phyloP scores from a whole-genome alignment of 2,329 filamentous ascomycete genomes.

The Polychaeton citri region DNA sequence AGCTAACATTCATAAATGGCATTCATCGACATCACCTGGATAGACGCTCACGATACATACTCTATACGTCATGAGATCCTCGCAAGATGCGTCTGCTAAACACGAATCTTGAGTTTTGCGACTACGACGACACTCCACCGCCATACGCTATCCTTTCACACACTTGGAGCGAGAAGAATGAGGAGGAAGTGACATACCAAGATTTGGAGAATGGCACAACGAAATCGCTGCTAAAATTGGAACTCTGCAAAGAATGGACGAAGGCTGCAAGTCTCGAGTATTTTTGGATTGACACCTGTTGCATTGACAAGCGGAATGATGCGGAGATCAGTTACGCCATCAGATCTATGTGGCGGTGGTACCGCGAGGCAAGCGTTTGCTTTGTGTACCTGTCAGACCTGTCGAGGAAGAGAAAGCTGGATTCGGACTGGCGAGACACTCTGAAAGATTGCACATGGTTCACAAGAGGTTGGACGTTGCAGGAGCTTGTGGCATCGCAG shows the following conservation, averaged over 20 bases:
- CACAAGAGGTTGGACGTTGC: slow-evolving; percentile 3
- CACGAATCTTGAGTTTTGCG: background rate
- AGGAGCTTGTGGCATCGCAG: slow-evolving; percentile 8
- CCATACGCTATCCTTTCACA: slow-evolving; percentile 24
- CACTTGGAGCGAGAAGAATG: slow-evolving; percentile 15
- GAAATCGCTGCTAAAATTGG: slow-evolving; percentile 10
- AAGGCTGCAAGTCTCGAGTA: slow-evolving; percentile 7
- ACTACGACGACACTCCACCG: slow-evolving; percentile 3
- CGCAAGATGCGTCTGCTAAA: background rate
- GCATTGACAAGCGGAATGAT: slow-evolving; percentile 11
- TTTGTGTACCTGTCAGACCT: slow-evolving; percentile 11
- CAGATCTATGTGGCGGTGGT: slow-evolving; percentile 13
- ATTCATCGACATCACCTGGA: background rate
- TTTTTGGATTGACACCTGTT: slow-evolving; percentile 13
- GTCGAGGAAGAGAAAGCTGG: background rate
- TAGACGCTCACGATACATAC: background rate
- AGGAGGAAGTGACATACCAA: slow-evolving; percentile 17
- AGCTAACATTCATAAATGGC: background rate
- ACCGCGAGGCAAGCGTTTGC: slow-evolving; percentile 7
- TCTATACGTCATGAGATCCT: background rate
- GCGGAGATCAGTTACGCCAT: slow-evolving; percentile 10
- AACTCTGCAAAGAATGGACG: slow-evolving; percentile 8
- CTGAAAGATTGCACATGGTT: background rate
- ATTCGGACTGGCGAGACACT: background rate
- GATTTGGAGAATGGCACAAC: slow-evolving; percentile 9